Evolutionary conservation across 305 asterid species (phyloP).

Genomic region (Fraxinus xanthoxyloides): DNA sequence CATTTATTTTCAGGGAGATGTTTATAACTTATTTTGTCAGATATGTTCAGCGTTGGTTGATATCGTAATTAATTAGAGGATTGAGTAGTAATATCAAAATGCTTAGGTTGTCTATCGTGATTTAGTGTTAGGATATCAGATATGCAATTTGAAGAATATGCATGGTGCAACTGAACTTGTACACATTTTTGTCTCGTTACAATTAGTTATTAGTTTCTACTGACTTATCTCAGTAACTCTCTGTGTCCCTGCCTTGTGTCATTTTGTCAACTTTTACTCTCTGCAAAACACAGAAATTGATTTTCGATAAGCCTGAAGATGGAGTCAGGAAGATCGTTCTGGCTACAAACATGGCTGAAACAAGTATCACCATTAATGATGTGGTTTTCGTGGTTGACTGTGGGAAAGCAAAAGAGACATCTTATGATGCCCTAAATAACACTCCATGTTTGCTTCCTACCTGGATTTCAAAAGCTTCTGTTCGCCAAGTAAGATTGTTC

Average conservation of each 20-base stretch:
- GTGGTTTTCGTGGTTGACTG: slow-evolving; percentile 94
- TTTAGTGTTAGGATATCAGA: neutral
- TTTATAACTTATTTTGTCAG: neutral
- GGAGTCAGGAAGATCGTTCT: slow-evolving; percentile 90
- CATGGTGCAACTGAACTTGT: slow-evolving; percentile 9
- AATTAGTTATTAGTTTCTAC: neutral
- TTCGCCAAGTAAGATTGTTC: slow-evolving; percentile 64
- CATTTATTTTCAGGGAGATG: neutral
- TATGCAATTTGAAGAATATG: neutral
- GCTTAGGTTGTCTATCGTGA: neutral
- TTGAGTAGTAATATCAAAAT: neutral
- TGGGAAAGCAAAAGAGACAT: slow-evolving; percentile 96
- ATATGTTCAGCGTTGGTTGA: neutral
- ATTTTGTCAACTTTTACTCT: slow-evolving; percentile 10
- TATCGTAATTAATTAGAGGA: neutral
- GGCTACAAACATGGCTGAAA: slow-evolving; percentile 97
- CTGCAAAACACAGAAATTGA: slow-evolving; percentile 67
- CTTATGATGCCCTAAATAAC: slow-evolving; percentile 91
- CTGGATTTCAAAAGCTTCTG: slow-evolving; percentile 96
- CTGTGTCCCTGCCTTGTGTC: slow-evolving; percentile 6
- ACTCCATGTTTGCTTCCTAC: slow-evolving; percentile 95
- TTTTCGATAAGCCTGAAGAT: slow-evolving; percentile 75
- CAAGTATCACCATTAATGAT: slow-evolving; percentile 91
- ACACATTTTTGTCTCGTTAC: neutral
- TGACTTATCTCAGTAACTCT: slow-evolving; percentile 1